Conservation (phyloP, 2,329 filamentous ascomycete species). For the Colletotrichum chrysophilum region DNA sequence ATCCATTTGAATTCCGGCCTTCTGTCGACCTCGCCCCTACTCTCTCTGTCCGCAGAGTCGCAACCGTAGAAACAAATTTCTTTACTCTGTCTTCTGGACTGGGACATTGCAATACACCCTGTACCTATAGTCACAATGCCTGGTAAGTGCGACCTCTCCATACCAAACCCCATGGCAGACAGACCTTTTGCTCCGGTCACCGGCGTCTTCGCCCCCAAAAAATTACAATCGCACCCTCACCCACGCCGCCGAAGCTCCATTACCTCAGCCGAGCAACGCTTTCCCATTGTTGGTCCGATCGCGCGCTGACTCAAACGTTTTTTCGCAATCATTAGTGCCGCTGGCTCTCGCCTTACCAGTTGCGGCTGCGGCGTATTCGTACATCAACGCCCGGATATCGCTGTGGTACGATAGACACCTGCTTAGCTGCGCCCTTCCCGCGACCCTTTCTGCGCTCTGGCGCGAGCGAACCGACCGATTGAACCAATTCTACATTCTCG, state of each 20-base stretch:
- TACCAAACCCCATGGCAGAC: background rate
- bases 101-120: background rate
- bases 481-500: conserved; percentile 78
- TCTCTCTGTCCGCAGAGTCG: background rate
- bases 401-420: conserved; percentile 70
- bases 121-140: conserved; percentile 3
- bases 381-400: conserved; percentile 75
- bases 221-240: background rate
- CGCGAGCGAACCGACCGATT: conserved; percentile 64
- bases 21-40: background rate
- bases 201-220: background rate
- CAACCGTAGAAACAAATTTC: background rate
- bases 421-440: conserved; percentile 57
- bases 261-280: background rate
- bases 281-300: background rate
- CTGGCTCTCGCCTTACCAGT: conserved; percentile 63
- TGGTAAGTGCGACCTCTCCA: background rate
- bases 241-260: background rate
- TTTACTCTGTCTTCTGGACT: background rate
- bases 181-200: background rate
- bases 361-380: conserved; percentile 71
- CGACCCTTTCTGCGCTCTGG: conserved; percentile 45
- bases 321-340: conserved; percentile 45
- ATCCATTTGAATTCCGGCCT: background rate
- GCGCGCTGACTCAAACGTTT: background rate